Conservation (phyloP, 768 basidiomycete genomes). For the Russula emetica region DNA sequence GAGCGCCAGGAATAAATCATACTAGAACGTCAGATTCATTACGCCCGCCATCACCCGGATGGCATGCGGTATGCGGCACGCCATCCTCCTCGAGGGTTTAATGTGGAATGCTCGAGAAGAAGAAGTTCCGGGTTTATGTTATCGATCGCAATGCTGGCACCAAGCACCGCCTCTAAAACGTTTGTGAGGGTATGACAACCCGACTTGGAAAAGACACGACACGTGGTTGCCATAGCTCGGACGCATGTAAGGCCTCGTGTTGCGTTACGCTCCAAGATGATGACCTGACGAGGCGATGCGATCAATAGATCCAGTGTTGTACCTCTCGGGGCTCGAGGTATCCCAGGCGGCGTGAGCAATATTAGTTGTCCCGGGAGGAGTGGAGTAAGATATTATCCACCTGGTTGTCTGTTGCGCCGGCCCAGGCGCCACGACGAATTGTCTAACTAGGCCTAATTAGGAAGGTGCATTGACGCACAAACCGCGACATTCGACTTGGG, state of each 20-base stretch:
- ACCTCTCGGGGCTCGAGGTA: not conserved
- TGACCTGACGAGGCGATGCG: slow-evolving; percentile 1
- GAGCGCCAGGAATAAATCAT: not conserved
- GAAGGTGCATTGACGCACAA: too few relatives aligned
- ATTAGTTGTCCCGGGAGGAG: too few relatives aligned
- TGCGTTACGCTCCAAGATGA: not conserved
- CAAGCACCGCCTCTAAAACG: not conserved
- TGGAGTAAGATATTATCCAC: too few relatives aligned
- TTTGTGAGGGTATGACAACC: not conserved
- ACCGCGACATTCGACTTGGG: too few relatives aligned
- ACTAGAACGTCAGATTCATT: not conserved
- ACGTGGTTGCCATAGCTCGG: not conserved
- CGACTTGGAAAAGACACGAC: not conserved
- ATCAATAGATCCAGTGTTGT: not conserved
- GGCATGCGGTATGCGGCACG: not conserved
- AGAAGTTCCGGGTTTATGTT: not conserved
- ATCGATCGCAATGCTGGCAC: not conserved
- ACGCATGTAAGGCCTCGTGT: slow-evolving; percentile 7
- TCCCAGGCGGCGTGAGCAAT: not conserved
- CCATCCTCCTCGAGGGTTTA: slow-evolving; percentile 16
- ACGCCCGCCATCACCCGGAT: not conserved
- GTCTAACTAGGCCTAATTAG: too few relatives aligned
- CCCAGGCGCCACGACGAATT: too few relatives aligned
- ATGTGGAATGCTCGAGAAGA: not conserved
- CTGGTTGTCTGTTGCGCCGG: too few relatives aligned